Base-by-base conservation (phyloP, 805 yeast species). In the Candida golubevii region DNA sequence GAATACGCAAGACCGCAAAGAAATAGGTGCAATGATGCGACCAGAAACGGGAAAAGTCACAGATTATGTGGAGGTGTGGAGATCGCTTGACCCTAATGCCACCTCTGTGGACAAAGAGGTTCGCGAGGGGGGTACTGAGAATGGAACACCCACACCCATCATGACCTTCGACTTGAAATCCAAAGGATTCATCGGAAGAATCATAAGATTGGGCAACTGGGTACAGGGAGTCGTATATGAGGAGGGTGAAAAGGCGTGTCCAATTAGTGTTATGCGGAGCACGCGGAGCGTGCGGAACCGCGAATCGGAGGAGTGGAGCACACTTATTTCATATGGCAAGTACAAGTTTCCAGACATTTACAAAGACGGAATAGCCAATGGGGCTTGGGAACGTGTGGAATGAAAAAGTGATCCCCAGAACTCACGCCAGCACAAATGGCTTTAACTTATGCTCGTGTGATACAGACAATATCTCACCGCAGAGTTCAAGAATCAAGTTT, bases 11-110 rank as follows among this genome's bases (percentile, higher is more conserved):
- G 71, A 70, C 39, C 63, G 82, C 35, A 64, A 65, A 42, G 85
- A 80, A 53, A 69, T 71, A 0, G 82, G 82, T 0, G 50, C 49
- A 5, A 77, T 79, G 83, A 45, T 49, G 2, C 75, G 78, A 50
- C 72, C 75, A 1, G 69, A 48, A 1, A 66, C 77, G 1, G 73
- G 74, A 0, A 50, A 53, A n/a, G 51, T 59, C 4, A 74, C 71
- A 43, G 65, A 65, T 9, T 80, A 78, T 47, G 61, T 74, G 32
- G 85, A 80, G 57, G 65, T 75, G 26, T 80, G 85, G 85, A 58
- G 75, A 51, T 66, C 75, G 15, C 51, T 79, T 29, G 74, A 75
- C 51, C 71, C 77, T 1, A 42, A 52, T n/a, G 43, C 51, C 9
- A 54, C 66, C 30, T 46, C 66, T 1, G 68, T 72, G 3, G 37